These are phyloP conservation scores for Hericium coralloides DNA, from an alignment of 768 basidiomycete species.

Conservation along the genomic window DNA sequence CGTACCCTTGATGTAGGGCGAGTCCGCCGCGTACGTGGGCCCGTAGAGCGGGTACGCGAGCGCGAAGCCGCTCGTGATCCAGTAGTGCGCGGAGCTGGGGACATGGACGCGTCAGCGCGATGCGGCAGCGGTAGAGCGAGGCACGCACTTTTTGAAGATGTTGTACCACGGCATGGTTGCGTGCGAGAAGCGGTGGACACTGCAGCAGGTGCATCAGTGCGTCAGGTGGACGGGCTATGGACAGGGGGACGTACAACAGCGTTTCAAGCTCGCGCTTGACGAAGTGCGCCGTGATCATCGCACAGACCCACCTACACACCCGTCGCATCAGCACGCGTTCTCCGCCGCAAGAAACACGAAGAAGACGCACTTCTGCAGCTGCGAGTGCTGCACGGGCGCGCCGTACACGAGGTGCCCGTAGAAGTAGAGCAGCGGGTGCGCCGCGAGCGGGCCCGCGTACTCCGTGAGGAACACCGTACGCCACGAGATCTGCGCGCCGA, in stretches of 20 bases:
- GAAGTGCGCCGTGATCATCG: conserved; percentile 79
- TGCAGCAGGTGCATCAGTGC: conserved; percentile 18
- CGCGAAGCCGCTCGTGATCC: conserved; percentile 40
- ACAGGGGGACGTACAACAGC: conserved; percentile 51
- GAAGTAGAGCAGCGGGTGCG: conserved; percentile 81
- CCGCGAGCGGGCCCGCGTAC: conserved; percentile 89
- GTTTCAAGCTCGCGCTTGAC: conserved; percentile 90
- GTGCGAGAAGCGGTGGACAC: conserved; percentile 92
- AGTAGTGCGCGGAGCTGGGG: conserved; percentile 11
- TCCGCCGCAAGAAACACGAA: not conserved
- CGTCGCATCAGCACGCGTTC: not conserved
- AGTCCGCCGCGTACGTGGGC: conserved; percentile 61
- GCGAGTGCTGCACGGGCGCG: conserved; percentile 58
- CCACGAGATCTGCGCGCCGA: conserved; percentile 88
- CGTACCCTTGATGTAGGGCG: conserved; percentile 54
- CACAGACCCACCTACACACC: conserved; percentile 58
- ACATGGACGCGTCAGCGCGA: not conserved
- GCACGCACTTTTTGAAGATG: conserved; percentile 80
- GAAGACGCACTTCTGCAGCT: conserved; percentile 57
- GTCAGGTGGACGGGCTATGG: not conserved
- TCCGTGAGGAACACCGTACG: conserved; percentile 83
- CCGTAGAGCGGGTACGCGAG: conserved; percentile 79
- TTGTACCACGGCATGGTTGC: conserved; percentile 85
- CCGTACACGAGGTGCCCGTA: conserved; percentile 67
- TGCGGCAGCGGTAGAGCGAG: no score